phyloP scores from a whole-genome alignment of 257 asterid genomes.

The Dorcoceras hygrometricum region DNA sequence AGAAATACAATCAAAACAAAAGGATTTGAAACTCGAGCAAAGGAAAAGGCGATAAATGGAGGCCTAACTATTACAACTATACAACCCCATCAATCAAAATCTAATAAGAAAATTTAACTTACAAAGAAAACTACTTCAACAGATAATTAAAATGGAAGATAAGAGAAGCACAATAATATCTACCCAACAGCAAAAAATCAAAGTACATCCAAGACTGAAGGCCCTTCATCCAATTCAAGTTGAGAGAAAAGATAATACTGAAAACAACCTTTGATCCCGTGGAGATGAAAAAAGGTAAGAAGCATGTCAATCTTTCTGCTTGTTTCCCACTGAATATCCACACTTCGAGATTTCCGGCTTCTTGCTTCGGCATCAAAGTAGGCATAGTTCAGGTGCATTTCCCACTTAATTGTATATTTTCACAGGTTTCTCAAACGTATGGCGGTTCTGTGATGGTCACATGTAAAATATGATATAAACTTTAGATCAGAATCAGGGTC shows the following conservation, averaged over 20 bases:
- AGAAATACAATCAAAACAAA: slow-evolving; percentile 25
- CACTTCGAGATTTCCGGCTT: slow-evolving; percentile 11
- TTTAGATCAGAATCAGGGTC: not conserved
- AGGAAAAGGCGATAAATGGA: slow-evolving; percentile 6
- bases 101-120: slow-evolving; percentile 26
- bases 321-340: slow-evolving; percentile 19
- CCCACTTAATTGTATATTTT: slow-evolving; percentile 71
- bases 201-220: slow-evolving; percentile 22
- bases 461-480: slow-evolving; percentile 13
- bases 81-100: slow-evolving; percentile 46
- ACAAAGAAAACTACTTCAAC: slow-evolving; percentile 28
- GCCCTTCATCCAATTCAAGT: slow-evolving; percentile 24
- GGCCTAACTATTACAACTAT: slow-evolving; percentile 45
- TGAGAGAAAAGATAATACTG: slow-evolving; percentile 15
- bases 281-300: slow-evolving; percentile 8
- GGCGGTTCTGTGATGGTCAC: slow-evolving; percentile 73
- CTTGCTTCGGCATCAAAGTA: slow-evolving; percentile 8
- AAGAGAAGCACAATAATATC: slow-evolving; percentile 6
- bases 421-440: slow-evolving; percentile 83
- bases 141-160: slow-evolving; percentile 19
- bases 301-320: slow-evolving; percentile 7
- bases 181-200: slow-evolving; percentile 18
- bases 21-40: slow-evolving; percentile 12
- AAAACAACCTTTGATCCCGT: slow-evolving; percentile 23
- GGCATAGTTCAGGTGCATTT: slow-evolving; percentile 13